Conservation (phyloP, 2,329 filamentous ascomycete genomes). For the Diaporthe batatas region DNA sequence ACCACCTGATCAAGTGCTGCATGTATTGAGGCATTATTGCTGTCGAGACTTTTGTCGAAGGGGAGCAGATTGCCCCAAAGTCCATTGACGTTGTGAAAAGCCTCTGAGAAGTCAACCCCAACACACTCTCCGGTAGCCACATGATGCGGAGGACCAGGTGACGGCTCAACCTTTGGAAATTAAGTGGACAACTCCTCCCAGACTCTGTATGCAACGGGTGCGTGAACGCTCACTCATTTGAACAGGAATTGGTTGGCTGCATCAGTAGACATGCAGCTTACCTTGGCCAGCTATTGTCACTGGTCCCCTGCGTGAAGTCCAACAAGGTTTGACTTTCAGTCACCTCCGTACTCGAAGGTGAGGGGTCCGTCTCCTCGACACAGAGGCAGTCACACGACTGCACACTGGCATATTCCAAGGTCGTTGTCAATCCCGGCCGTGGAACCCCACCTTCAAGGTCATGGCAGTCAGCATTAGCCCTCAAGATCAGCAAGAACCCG, state of each 20-base stretch:
- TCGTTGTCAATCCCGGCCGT: not conserved
- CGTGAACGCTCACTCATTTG: not conserved
- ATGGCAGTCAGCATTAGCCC: slow-evolving; percentile 18
- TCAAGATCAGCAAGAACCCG: slow-evolving; percentile 16
- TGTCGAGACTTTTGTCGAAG: slow-evolving; percentile 24
- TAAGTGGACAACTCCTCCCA: slow-evolving; percentile 22
- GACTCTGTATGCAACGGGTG: not conserved
- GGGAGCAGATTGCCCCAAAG: not conserved
- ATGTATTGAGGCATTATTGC: slow-evolving; percentile 31
- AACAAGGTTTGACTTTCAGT: slow-evolving; percentile 23
- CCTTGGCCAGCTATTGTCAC: slow-evolving; percentile 19
- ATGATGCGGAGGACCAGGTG: slow-evolving; percentile 36
- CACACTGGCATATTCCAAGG: not conserved
- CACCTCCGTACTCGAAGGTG: not conserved
- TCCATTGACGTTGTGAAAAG: not conserved
- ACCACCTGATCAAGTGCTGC: slow-evolving; percentile 39
- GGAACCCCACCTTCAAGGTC: not conserved
- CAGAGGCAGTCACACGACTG: not conserved
- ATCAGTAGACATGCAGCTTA: not conserved
- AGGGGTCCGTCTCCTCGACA: not conserved
- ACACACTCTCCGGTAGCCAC: slow-evolving; percentile 26
- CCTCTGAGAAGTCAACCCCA: not conserved
- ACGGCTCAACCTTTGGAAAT: slow-evolving; percentile 7
- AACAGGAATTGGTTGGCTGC: slow-evolving; percentile 2
- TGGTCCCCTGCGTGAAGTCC: slow-evolving; percentile 13